Evolutionary conservation across 306 rosid species (phyloP), one percentile per base, ranked within the genome.

Genomic region (Pueraria montana): DNA sequence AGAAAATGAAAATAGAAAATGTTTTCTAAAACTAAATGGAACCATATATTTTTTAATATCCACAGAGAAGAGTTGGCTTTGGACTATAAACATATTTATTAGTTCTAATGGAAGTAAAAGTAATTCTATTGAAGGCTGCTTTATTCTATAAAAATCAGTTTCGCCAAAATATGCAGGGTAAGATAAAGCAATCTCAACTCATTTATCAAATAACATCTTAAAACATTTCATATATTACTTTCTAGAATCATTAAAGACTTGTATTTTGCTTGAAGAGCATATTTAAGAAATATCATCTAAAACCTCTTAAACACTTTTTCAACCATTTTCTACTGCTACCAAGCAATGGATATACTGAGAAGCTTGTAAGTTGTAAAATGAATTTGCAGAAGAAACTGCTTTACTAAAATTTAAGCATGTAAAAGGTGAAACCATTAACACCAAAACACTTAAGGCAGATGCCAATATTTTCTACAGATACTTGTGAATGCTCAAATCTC

Each of bases 401-500:
- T 4, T 34, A 4, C 38, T 34, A 34, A 34, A 2, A 4, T 34
- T 34, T 34, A 45, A 24, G 24, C 72, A 53, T 38, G 45, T 36
- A 68, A 59, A 17, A 26, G n/a, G 14, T 53, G 71, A 26, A 14
- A 34, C 36, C 48, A 18, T 11, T 7, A 30, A 30, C 24, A 16
- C 12, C 13, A 58, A 74, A 65, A 63, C 38, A 70, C 20, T 52
- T 32, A 4, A 81, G 59, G 56, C 32, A 76, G 24, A 46, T 66
- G 61, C 59, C 43, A 62, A 14, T 36, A 34, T 45, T 71, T 70
- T 59, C 42, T 43, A 55, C 42, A 71, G 46, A 68, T 55, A 77
- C 46, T 66, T 24, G 23, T 50, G 5, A 27, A 5, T 42, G 49
- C 42, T 73, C 59, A 77, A 49, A 18, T 72, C 53, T 65, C 23